A percentile compares a stretch with the other conserved stretches of the same genome.
These are phyloP conservation scores for Suillus subalutaceus DNA, from an alignment of 768 basidiomycete genomes.

Conservation along the genomic window DNA sequence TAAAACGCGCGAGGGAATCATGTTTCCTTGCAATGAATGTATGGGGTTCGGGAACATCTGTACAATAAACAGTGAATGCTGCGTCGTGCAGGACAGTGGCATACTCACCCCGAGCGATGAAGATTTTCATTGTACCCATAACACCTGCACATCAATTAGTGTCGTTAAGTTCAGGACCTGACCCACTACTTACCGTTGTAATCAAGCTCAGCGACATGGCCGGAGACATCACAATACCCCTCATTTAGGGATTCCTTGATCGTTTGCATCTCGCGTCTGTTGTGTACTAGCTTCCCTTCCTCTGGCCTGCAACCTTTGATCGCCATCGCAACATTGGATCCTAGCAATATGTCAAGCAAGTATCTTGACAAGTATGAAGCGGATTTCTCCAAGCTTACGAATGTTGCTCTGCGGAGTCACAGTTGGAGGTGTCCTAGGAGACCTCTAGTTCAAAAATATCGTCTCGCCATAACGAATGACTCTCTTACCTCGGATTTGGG, in stretches of 20 bases:
- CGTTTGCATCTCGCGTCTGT: constrained; percentile 66
- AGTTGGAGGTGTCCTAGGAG: constrained; percentile 22
- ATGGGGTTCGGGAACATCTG: constrained; percentile 60
- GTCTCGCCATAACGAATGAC: background rate
- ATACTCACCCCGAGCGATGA: constrained; percentile 59
- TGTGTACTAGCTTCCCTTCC: constrained; percentile 59
- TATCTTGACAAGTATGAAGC: constrained; percentile 3
- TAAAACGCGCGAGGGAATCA: constrained; percentile 70
- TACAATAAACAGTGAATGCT: constrained; percentile 10
- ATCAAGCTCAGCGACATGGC: constrained; percentile 59
- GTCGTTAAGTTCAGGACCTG: background rate
- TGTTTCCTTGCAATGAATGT: constrained; percentile 54
- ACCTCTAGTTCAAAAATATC: background rate
- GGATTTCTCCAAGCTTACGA: constrained; percentile 30
- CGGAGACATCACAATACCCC: constrained; percentile 82
- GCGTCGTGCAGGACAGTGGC: constrained; percentile 4
- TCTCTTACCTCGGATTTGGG: constrained; percentile 2
- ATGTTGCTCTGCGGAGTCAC: constrained; percentile 49
- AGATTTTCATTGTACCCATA: constrained; percentile 65
- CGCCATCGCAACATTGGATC: constrained; percentile 72
- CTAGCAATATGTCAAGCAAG: constrained; percentile 17
- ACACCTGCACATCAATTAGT: constrained; percentile 43
- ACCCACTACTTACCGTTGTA: constrained; percentile 51
- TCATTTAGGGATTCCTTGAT: constrained; percentile 79
- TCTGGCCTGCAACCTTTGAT: constrained; percentile 75